Base-by-base conservation (phyloP, 441 rosid genomes). In the Populus trichocarpa region DNA sequence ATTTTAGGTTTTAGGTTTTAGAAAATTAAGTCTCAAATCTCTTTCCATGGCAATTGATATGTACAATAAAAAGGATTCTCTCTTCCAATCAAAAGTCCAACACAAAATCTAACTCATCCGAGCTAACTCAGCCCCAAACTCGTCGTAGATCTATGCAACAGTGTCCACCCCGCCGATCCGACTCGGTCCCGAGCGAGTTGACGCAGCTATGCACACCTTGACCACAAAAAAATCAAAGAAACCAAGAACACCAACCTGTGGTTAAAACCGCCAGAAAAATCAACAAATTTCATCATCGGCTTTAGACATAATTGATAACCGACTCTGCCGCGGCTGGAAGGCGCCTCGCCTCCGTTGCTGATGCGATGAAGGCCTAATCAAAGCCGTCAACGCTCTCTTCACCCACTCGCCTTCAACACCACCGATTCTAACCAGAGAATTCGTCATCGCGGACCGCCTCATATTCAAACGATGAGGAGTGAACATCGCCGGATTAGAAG, bases 391-490 rank as follows among this genome's bases (percentile, higher is more conserved):
- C 42, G 96, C 90, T 86, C 98, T 88, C 74, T 84, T 89, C 77
- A 94, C 90, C 90, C 90, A 89, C 72, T 94, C 98, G 9, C 98
- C 98, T 77, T 94, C 98, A 0, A 94, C 98, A 5, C 94, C 92
- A 22, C 97, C 96, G 13, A 94, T 94, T 63, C 98, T 85, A 72
- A 94, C 97, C 4, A 91, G 79, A 7, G 97, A 94, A 80, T 94
- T 93, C 71, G 87, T 89, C 98, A 94, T 94, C 57, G 98, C 97
- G 2, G 97, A 94, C 77, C 97, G 75, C 68, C 90, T 86, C 94
- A 90, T 90, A 80, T 94, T 93, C 84, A 93, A 76, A 33, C 97
- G 75, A 25, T 84, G 82, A 0, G 94, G 85, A 3, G 89, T 86
- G 67, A 79, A 89, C 13, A 90, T 80, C 7, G 5, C 81, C 4